Evolutionary conservation across 208 protist genomes (phyloP).

Genomic region (Leishmania lainsoni): DNA sequence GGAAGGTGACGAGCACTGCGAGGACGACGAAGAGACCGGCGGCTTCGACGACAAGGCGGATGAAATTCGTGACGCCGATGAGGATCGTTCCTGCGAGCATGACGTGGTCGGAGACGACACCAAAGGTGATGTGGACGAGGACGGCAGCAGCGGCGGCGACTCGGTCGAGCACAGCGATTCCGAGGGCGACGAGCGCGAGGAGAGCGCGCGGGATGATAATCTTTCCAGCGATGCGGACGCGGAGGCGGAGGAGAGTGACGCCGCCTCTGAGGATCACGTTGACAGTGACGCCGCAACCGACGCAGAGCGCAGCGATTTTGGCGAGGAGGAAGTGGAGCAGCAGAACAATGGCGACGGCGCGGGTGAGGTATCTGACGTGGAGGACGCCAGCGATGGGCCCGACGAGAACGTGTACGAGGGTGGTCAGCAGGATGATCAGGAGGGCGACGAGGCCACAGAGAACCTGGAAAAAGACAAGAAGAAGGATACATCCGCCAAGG

Average conservation of each 20-base stretch:
- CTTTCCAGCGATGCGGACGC: constrained; percentile 34
- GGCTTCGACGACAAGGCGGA: constrained; percentile 88
- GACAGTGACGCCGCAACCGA: constrained; percentile 44
- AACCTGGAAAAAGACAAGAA: constrained; percentile 55
- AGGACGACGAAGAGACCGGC: constrained; percentile 77
- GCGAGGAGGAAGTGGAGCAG: constrained; percentile 46
- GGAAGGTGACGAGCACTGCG: constrained; percentile 41
- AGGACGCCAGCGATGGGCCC: constrained; percentile 47
- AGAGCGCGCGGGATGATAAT: constrained; percentile 44
- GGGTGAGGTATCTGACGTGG: constrained; percentile 37
- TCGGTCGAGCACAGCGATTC: constrained; percentile 57
- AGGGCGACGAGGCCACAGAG: constrained; percentile 79
- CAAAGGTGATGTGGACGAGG: constrained; percentile 44
- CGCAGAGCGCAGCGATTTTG: constrained; percentile 36
- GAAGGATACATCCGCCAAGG: constrained; percentile 46
- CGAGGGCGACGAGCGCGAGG: constrained; percentile 67
- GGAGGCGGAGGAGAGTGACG: constrained; percentile 40
- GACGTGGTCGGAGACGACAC: constrained; percentile 76
- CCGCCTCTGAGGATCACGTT: constrained; percentile 47
- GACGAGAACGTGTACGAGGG: constrained; percentile 86
- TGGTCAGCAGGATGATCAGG: constrained; percentile 83
- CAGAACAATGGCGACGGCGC: constrained; percentile 31
- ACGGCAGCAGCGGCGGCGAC: constrained; percentile 30
- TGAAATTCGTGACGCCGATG: constrained; percentile 76
- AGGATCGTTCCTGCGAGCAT: constrained; percentile 67